Conservation (phyloP, 1,284 basidiomycete genomes). For the Termitomyces sp. region DNA sequence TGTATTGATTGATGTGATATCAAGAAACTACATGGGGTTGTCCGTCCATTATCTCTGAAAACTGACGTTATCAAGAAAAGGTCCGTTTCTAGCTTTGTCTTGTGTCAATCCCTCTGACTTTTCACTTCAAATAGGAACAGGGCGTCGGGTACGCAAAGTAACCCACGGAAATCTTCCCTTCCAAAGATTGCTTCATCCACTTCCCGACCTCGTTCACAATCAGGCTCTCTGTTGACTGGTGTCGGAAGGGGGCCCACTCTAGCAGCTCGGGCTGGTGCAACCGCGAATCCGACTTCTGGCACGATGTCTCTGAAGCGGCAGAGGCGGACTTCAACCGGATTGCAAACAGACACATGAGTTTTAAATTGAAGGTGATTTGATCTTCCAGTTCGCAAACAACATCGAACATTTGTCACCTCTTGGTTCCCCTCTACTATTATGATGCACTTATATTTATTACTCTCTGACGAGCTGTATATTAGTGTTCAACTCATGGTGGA, state of each 20-base stretch:
- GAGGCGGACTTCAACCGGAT: slow-evolving; percentile 63
- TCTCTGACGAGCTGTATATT: slow-evolving; percentile 17
- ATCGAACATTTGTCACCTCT: slow-evolving; percentile 10
- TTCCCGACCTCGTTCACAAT: slow-evolving; percentile 60
- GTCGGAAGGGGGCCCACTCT: slow-evolving; percentile 35
- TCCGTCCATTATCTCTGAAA: slow-evolving; percentile 89
- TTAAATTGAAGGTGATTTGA: slow-evolving; percentile 7
- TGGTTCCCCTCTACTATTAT: slow-evolving; percentile 12
- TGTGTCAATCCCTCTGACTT: slow-evolving; percentile 13
- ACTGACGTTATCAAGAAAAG: slow-evolving; percentile 98
- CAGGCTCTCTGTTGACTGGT: slow-evolving; percentile 48
- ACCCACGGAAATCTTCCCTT: slow-evolving; percentile 55
- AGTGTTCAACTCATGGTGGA: slow-evolving; percentile 17
- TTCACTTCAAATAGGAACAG: slow-evolving; percentile 50
- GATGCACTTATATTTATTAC: slow-evolving; percentile 9
- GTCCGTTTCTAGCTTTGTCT: slow-evolving; percentile 38
- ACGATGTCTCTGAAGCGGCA: slow-evolving; percentile 69
- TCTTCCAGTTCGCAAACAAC: slow-evolving; percentile 15
- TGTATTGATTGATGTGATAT: slow-evolving; percentile 10
- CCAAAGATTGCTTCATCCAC: slow-evolving; percentile 70
- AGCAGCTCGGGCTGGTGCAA: slow-evolving; percentile 17
- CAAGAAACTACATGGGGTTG: slow-evolving; percentile 90
- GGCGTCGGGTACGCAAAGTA: slow-evolving; percentile 65
- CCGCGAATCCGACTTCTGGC: slow-evolving; percentile 26
- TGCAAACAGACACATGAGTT: slow-evolving; percentile 28